Percentiles rank a stretch among this genome's conserved stretches.
Conservation (phyloP, 768 basidiomycete genomes). For the Kwoniella europaea region DNA sequence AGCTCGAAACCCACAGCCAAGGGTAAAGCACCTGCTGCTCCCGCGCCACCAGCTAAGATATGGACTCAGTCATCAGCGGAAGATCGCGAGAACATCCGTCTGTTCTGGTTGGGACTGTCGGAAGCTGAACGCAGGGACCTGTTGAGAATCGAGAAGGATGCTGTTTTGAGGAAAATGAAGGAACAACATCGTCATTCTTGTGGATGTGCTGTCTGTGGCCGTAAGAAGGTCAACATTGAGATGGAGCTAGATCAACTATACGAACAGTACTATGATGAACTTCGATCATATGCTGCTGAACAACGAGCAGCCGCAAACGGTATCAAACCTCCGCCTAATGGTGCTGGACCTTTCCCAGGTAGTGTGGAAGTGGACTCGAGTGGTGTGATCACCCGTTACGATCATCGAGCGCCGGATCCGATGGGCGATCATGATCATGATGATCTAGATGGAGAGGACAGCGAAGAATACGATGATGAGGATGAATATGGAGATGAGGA, state of each 20-base stretch:
- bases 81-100: conserved; percentile 95
- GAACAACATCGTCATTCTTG: conserved; percentile 98
- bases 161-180: conserved; percentile 98
- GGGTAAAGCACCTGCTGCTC: conserved; percentile 50
- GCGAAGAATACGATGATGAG: conserved; percentile 61
- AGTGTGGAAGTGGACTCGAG: conserved; percentile 95
- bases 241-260: conserved; percentile 99
- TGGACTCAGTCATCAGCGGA: conserved; percentile 91
- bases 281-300: conserved; percentile 94
- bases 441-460: conserved; percentile 61
- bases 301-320: conserved; percentile 73
- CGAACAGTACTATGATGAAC: conserved; percentile 99
- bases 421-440: conserved; percentile 28
- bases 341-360: conserved; percentile 97
- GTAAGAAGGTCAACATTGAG: conserved; percentile 98
- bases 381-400: conserved; percentile 68
- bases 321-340: conserved; percentile 86
- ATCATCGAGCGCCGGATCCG: conserved; percentile 58
- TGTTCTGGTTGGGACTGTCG: conserved; percentile 93
- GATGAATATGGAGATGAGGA: conserved; percentile 53
- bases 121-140: conserved; percentile 89
- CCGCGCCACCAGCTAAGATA: conserved; percentile 67
- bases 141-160: conserved; percentile 97
- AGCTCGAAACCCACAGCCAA: conserved; percentile 44
- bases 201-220: conserved; percentile 91